Evolutionary conservation across 257 asterid genomes (phyloP), one percentile per base, ranked within the genome.

Genomic region (Capsicum pubescens): DNA sequence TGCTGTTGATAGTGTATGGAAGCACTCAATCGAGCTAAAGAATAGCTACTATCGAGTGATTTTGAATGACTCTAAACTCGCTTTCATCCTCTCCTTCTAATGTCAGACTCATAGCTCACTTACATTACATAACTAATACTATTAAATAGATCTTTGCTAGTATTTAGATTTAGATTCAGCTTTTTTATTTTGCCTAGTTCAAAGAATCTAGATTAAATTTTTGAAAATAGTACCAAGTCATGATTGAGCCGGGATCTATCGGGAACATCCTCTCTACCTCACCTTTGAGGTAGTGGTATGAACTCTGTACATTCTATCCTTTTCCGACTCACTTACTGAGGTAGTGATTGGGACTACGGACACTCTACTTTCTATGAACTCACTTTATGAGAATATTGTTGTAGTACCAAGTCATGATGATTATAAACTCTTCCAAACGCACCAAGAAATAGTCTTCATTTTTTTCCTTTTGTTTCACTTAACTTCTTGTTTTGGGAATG

Each of bases 371-470:
- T 26, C 32, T 26, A 26, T 26, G 32, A 26, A 26, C 32, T 26
- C 32, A 26, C 32, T 26, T 26, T 26, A 26, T 26, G 32, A 26
- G 32, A 26, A 26, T 26, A 26, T 26, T 26, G 32, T 26, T 26
- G 32, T 10, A 17, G 39, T 44, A 44, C 5, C 13, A 44, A 17
- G 17, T 44, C 57, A 44, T 44, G 58, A 5, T 44, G 46, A 46
- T 71, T 56, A 71, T 36, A 71, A 71, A 46, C 39, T 44, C 55
- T 69, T 69, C 32, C 63, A 76, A 44, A 71, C 46, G 21, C 21
- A 76, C 46, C 12, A 50, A 52, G 63, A 13, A 12, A 63, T 21
- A 52, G 26, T 76, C 8, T 52, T 76, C 63, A 52, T 21, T 13
- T 76, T 76, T 76, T 50, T 26, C n/a, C 63, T 76, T 35, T 26